These are phyloP conservation scores for Sporothrix globosa DNA, from an alignment of 2,329 filamentous ascomycete species.

Conservation along the genomic window DNA sequence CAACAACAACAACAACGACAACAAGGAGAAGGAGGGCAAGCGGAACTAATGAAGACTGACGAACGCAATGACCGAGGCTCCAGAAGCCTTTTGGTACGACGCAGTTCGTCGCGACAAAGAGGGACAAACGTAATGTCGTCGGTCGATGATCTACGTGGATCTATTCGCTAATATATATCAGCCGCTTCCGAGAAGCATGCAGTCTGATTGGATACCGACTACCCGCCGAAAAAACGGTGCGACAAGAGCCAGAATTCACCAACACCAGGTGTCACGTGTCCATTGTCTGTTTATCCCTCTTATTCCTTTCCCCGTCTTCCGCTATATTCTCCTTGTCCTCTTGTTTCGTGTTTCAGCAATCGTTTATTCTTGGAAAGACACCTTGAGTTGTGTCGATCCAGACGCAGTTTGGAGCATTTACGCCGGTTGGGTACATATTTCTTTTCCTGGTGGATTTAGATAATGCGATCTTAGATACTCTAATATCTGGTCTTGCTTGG, in stretches of 20 bases:
- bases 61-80: neutral
- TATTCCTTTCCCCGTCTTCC: neutral
- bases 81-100: neutral
- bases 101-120: neutral
- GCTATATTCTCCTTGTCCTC: neutral
- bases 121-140: slow-evolving; percentile 2
- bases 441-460: slow-evolving; percentile 25
- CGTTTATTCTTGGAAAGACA: neutral
- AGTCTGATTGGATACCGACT: slow-evolving; percentile 21
- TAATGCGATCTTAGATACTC: slow-evolving; percentile 31
- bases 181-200: slow-evolving; percentile 17
- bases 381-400: neutral
- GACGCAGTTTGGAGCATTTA: slow-evolving; percentile 24
- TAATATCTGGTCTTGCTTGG: slow-evolving; percentile 27
- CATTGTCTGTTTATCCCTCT: neutral
- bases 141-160: neutral
- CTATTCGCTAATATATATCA: neutral
- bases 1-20: neutral
- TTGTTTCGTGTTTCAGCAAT: neutral
- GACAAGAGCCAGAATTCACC: neutral
- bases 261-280: slow-evolving; percentile 18
- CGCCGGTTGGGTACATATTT: slow-evolving; percentile 25
- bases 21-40: neutral
- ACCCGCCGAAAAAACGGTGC: neutral
- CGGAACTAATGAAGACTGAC: slow-evolving; percentile 15